Evolutionary conservation across 768 basidiomycete species (phyloP).

Genomic region (Termitomyces sp.): DNA sequence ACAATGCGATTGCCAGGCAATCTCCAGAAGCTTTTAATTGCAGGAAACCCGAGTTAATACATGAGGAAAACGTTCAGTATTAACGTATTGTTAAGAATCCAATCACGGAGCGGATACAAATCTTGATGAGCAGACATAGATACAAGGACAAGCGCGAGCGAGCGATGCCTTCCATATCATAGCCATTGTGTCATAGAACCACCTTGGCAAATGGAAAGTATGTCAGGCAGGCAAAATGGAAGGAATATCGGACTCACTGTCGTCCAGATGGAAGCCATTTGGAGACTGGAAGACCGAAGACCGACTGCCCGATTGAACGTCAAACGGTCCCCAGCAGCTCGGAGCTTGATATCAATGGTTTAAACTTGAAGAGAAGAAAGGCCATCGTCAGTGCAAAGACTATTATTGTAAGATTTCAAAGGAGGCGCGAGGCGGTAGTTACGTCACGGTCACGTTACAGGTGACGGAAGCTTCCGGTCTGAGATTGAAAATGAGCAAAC

Average conservation of each 20-base stretch:
- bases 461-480: slow-evolving; percentile 28
- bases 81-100: not conserved
- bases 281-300: too few relatives aligned
- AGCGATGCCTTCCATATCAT: not conserved
- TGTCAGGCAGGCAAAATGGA: not conserved
- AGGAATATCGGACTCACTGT: not conserved
- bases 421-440: too few relatives aligned
- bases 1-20: not conserved
- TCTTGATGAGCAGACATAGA: not conserved
- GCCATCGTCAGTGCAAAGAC: not conserved
- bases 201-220: not conserved
- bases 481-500: slow-evolving; percentile 35
- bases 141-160: too few relatives aligned
- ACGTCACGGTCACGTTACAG: slow-evolving; percentile 3
- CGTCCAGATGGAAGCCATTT: not conserved
- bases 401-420: too few relatives aligned
- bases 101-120: not conserved
- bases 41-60: not conserved
- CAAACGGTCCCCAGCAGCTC: too few relatives aligned
- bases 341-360: not conserved
- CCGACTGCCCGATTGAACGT: not conserved
- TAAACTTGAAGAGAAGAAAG: not conserved
- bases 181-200: not conserved
- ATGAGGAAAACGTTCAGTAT: not conserved
- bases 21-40: not conserved